Base-by-base conservation (phyloP, 768 basidiomycete genomes). In the Lepiota subincarnata region DNA sequence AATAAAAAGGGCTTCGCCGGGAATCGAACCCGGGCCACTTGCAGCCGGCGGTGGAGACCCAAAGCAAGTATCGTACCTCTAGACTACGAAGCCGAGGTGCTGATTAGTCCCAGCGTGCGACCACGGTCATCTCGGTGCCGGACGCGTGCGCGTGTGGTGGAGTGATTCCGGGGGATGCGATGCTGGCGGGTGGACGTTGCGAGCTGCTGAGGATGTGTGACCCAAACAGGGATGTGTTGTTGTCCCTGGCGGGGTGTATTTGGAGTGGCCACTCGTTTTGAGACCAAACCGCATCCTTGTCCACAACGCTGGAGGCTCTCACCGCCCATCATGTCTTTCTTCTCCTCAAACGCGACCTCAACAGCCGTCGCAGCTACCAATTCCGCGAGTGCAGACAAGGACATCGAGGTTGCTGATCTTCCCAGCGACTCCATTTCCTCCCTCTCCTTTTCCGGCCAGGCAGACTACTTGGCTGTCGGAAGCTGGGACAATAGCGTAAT, bases 401-500 rank as follows among this genome's bases (percentile, higher is more conserved):
- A 94, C 66, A 73, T 92, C 52, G 91, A 93, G 60, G 81, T 96
- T 44, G 66, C 76, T 5, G 86, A 93, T 54, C 87, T 90, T 0
- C 92, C 92, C 3, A 66, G 81, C 7, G 96, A 98, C 66, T 92
- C 91, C 11, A 89, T 96, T 56, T 95, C 92, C 1, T 81, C 84
- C 2, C 68, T 98, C 47, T 71, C 87, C 1, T 98, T 95, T 72
- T 93, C 90, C 0, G 81, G 87, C 5, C 85, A 82, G 14, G 88
- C 88, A 7, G 92, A 96, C 64, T 89, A 91, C 64, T 79, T 98
- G 20, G 93, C 95, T 7, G 94, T 95, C 11, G 93, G 84, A 50
- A 89, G 87, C 60, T 98, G 96, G 96, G 89, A 91, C 64, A 94
- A 92, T 65, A 90, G 90, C 69, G 94, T 93, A 59, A n/a, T 39